Percentiles rank a stretch among this genome's conserved stretches.
phyloP scores from a whole-genome alignment of 768 basidiomycete genomes.

The Boletus sp. region DNA sequence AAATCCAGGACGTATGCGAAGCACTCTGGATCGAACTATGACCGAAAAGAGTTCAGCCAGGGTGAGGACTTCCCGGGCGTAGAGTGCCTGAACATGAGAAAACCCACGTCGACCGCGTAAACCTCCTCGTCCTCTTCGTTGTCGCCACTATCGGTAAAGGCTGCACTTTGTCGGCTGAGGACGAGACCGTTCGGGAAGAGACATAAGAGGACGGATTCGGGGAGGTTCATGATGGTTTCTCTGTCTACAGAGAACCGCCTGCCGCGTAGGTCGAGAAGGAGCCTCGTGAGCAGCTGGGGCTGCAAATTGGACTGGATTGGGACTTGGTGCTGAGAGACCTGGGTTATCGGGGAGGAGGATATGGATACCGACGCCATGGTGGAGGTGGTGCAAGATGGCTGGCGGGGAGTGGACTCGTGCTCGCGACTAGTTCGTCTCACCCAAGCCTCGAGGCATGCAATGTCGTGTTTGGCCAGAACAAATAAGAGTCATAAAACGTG shows the following conservation, averaged over 20 bases:
- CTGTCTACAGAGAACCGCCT: constrained; percentile 91
- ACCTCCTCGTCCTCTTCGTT: constrained; percentile 85
- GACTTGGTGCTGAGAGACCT: constrained; percentile 49
- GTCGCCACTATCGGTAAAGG: constrained; percentile 69
- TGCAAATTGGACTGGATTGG: constrained; percentile 70
- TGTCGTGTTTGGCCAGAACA: constrained; percentile 30
- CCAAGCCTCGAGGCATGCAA: constrained; percentile 29
- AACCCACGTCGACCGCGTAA: constrained; percentile 92
- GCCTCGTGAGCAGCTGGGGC: constrained; percentile 82
- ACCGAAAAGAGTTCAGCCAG: constrained; percentile 1
- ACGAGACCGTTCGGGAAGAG: constrained; percentile 97
- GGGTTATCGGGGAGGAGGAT: constrained; percentile 56
- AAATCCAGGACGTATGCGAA: constrained; percentile 92
- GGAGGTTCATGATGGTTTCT: constrained; percentile 97
- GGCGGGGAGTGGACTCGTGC: constrained; percentile 11
- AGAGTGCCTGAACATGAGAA: constrained; percentile 7
- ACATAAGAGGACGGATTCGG: constrained; percentile 94
- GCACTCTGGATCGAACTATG: constrained; percentile 94
- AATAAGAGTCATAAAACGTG: constrained; percentile 17
- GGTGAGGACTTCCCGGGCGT: neutral
- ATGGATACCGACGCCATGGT: constrained; percentile 37
- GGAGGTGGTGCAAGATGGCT: constrained; percentile 14
- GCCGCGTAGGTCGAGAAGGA: constrained; percentile 91
- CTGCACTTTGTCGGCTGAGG: constrained; percentile 79
- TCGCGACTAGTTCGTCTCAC: constrained; percentile 19